A percentile compares a stretch with the other conserved stretches of the same genome.
Evolutionary conservation across 768 basidiomycete genomes (phyloP).

Genomic region (Cytidiella melzeri): DNA sequence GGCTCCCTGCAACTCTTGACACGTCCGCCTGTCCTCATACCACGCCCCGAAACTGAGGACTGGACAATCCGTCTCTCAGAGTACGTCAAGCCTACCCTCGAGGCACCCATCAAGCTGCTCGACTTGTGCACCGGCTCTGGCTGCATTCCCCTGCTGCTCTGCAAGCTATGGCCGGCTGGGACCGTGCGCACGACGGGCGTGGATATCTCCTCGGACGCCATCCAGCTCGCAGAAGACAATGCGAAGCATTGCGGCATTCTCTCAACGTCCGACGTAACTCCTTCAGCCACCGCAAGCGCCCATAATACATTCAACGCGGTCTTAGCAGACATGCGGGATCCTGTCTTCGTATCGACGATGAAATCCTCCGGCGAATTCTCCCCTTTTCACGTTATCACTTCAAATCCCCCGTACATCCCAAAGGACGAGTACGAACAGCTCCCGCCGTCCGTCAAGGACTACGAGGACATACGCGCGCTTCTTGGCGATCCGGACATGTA

Average conservation of each 20-base stretch:
- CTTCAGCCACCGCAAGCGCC: constrained; percentile 2
- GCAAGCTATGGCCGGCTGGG: constrained; percentile 54
- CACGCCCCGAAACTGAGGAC: constrained; percentile 91
- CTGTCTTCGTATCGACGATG: constrained; percentile 17
- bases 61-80: constrained; percentile 63
- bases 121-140: constrained; percentile 94
- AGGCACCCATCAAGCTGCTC: constrained; percentile 42
- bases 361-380: constrained; percentile 5
- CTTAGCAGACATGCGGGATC: constrained; percentile 37
- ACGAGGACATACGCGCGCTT: constrained; percentile 79
- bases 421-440: constrained; percentile 55
- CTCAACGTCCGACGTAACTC: neutral
- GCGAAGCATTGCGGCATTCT: constrained; percentile 21
- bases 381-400: constrained; percentile 74
- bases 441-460: constrained; percentile 61
- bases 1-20: constrained; percentile 71
- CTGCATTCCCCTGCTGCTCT: constrained; percentile 85
- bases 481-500: constrained; percentile 48
- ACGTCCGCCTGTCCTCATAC: constrained; percentile 82
- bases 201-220: constrained; percentile 61
- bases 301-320: constrained; percentile 32
- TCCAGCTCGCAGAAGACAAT: constrained; percentile 44
- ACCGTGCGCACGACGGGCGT: constrained; percentile 53
- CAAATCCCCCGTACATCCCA: constrained; percentile 87
- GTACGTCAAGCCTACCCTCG: constrained; percentile 32